Base-by-base conservation (phyloP, 208 protist species). In the Acanthamoeba rhysodes region DNA sequence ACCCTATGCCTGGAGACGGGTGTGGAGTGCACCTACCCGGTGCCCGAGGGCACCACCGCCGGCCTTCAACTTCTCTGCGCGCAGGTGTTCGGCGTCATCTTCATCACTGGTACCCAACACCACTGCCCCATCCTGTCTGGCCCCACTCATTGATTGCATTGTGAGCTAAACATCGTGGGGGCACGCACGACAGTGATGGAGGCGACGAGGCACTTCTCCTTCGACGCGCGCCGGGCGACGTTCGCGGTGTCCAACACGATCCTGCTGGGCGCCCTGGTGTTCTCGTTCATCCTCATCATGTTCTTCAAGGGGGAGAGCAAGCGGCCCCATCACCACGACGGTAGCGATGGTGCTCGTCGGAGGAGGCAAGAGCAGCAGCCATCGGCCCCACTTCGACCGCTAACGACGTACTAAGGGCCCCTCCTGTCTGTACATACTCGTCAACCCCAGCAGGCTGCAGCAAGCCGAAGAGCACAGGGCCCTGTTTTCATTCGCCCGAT, bases 271-370 rank as follows among this genome's bases (percentile, higher is more conserved):
- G 76, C 41, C 22, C 76, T 85, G 27, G 41, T 57, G 9, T 8
- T 85, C 24, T 50, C 76, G 27, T 85, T 85, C 48, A 34, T 85
- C 27, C 76, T 85, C 41, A 85, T 85, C 41, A 3, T 85, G 24
- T 85, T 85, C 76, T 85, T 85, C 41, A 85, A 85, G 76, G 76
- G 76, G 41, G 41, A 85, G 41, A 85, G 57, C 41, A 85, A 85
- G 41, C 76, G 76, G 16, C 20, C 55, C 12, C 14, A n/a, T 14
- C 16, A 85, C 41, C 41, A 2, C 76, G 76, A 50, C 10, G 14
- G 53, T 57, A 1, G 53, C 3, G 53, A 57, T 57, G 14, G 53
- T 18, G 53, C 14, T 18, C 53, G 16, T 6, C 53, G 9, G 10
- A 2, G 53, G 53, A 20, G 53, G 16, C 53, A 18, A 57, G 14